Base-by-base conservation (phyloP, 306 rosid genomes). In the Rosa rugosa region DNA sequence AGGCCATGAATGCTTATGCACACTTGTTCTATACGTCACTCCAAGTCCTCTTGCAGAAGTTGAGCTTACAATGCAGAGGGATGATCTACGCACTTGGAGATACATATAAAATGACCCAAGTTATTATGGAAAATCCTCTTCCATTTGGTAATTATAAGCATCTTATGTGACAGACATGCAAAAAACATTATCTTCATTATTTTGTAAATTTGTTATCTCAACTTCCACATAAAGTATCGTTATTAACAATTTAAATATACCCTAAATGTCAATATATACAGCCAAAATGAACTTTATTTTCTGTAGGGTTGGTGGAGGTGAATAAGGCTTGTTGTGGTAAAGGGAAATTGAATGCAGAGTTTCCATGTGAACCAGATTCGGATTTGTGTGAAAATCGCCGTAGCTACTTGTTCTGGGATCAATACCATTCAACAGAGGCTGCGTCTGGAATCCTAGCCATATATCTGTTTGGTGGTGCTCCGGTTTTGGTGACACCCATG, bases 261-360 rank as follows among this genome's bases (percentile, higher is more conserved):
- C 62, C 8, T n/a, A 5, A 53, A 44, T 44, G 8, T 44, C 46
- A 44, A 44, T 44, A 11, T 44, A 44, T 44, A 9, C 36, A 31
- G 36, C 11, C 46, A 53, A 17, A 49, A 10, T 51, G 2, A 50
- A 51, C 12, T 56, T 13, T 56, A 20, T 23, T 42, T 71, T 27
- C 14, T 75, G 72, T 64, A 88, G 91, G 85, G 49, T 74, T 86
- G 4, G 69, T 67, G 5, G 79, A 84, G 5, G 73, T 83, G 9
- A 64, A 64, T 67, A 45, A 68, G 34, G 91, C 93, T 71, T 91
- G 93, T 16, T 89, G 96, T 38, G 93, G 96, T 73, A 54, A 8
- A 49, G 91, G 89, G 13, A 72, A 44, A 7, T 64, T 83, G 11
- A 83, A 83, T 66, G 88, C 84, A 40, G 65, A 77, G 20, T 31